Base-by-base conservation (phyloP, 352 stramenopile species). In the Globisporangium recalcitrans region DNA sequence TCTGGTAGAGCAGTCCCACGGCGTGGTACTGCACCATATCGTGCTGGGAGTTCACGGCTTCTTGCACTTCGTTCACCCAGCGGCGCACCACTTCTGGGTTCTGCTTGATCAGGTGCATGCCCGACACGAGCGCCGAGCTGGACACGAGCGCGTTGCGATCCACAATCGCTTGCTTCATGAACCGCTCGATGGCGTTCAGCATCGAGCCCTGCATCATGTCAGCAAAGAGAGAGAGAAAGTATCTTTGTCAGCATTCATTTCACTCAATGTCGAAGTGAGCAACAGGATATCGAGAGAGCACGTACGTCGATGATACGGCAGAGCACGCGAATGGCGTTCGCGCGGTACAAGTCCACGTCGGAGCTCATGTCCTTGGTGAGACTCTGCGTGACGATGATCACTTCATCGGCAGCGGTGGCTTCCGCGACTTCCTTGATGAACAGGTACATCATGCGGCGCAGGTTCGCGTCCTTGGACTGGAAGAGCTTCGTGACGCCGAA, bases 401-500 rank as follows among this genome's bases (percentile, higher is more conserved):
- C 96, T 72, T 96, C 88, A 60, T 93, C 82, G 13, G 90, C 85
- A 26, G 90, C 87, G n/a, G 90, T 96, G 22, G 85, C 86, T 63
- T 97, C 90, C 0, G 87, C 94, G 58, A 99, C 95, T 64, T 99
- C 97, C 78, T 99, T 99, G 71, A 99, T 98, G 72, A 99, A 99
- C 2, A 99, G 78, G 77, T 99, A 99, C 66, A 99, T 98, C 96
- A 99, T 99, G 24, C 97, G 85, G 21, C 98, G 80, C 54, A 99
- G 74, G 46, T 97, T 98, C 29, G 86, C 94, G 75, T 99, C 96
- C 68, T 99, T 94, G 58, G 85, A 98, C 87, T 99, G 98, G 75
- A 99, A 99, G 21, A 99, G 89, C 83, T 99, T 99, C 2, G 98
- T 99, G 13, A 99, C 97, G 16, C 96, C 97, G 63, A 99, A 99